Evolutionary conservation across 192 early-diverging fungal genomes (phyloP), one percentile per base, ranked within the genome.

Genomic region (Backusella morwellensis): DNA sequence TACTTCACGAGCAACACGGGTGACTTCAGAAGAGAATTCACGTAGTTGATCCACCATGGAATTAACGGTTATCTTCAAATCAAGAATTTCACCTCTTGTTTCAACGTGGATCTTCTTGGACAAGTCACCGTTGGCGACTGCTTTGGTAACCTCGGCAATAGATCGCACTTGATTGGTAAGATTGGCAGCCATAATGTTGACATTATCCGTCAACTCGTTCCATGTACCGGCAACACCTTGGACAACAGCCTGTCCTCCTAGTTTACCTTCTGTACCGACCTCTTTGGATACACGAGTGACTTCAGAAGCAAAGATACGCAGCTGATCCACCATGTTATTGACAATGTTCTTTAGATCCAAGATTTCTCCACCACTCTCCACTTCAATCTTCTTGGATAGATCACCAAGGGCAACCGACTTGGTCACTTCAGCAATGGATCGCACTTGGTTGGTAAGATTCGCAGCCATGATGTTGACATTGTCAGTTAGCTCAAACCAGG

Each of bases 1-100:
- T 35, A 92, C 92, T 72, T 92, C 90, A 8, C 85, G 80, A 11
- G 91, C 92, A 3, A 93, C 91, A 42, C 92, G 89, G 0, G 90
- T 90, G 0, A 92, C 91, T 82, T 94, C 90, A 6, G 68, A 69
- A 8, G 68, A 69, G 68, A 69, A 69, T n/a, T 69, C 68, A 38
- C 68, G 68, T 9, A 69, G 21, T 36, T 69, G 68, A 8, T 69
- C 68, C 3, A 69, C 68, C 68, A 69, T 69, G 9, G 68, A 69
- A 40, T 69, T 69, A 23, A 69, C 68, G 1, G 68, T 69, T 21
- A 69, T 69, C 34, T 69, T 69, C 0, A 69, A 8, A n/a, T 69
- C 68, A 21, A 69, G 19, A 40, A 69, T 69, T 69, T 69, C 68
- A 38, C 68, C 68, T 35, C 68, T 35, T 1, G 68, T 69, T 40